phyloP scores from a whole-genome alignment of 2,329 filamentous ascomycete genomes.

The Mycosphaerella sp. region DNA sequence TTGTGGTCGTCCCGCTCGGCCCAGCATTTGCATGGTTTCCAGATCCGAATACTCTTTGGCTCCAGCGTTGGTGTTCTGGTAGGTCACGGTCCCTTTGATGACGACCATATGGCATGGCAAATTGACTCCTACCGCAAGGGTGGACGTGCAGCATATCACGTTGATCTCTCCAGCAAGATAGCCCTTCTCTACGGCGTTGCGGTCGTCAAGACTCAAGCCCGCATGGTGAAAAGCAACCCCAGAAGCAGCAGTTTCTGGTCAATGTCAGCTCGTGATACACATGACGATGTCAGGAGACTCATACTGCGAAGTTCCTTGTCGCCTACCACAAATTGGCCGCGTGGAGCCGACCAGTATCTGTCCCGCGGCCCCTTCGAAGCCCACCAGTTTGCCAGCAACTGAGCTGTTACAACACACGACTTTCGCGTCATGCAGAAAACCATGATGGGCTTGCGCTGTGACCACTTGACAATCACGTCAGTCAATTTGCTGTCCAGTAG shows the following conservation, averaged over 20 bases:
- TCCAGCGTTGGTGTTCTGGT: constrained; percentile 44
- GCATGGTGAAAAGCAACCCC: constrained; percentile 82
- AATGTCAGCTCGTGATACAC: neutral
- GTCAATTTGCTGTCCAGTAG: constrained; percentile 60
- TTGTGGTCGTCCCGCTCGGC: constrained; percentile 74
- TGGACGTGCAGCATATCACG: constrained; percentile 83
- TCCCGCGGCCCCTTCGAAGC: constrained; percentile 44
- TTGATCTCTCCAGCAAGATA: constrained; percentile 67
- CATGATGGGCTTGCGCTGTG: constrained; percentile 68
- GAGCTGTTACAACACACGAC: constrained; percentile 63
- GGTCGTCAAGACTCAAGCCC: constrained; percentile 60
- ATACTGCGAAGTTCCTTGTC: constrained; percentile 57
- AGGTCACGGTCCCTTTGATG: constrained; percentile 70
- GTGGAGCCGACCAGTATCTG: constrained; percentile 59
- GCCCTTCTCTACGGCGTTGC: constrained; percentile 58
- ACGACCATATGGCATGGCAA: constrained; percentile 60
- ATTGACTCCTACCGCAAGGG: constrained; percentile 76
- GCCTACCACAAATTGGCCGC: constrained; percentile 45
- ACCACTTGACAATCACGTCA: constrained; percentile 60
- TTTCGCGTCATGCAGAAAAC: constrained; percentile 76
- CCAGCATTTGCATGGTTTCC: constrained; percentile 87
- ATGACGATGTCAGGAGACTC: neutral
- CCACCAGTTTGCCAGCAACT: constrained; percentile 62
- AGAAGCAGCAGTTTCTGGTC: constrained; percentile 22
- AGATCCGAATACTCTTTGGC: constrained; percentile 69